These are phyloP conservation scores for Aaosphaeria arxii DNA, from an alignment of 2,329 filamentous ascomycete species.

Conservation along the genomic window DNA sequence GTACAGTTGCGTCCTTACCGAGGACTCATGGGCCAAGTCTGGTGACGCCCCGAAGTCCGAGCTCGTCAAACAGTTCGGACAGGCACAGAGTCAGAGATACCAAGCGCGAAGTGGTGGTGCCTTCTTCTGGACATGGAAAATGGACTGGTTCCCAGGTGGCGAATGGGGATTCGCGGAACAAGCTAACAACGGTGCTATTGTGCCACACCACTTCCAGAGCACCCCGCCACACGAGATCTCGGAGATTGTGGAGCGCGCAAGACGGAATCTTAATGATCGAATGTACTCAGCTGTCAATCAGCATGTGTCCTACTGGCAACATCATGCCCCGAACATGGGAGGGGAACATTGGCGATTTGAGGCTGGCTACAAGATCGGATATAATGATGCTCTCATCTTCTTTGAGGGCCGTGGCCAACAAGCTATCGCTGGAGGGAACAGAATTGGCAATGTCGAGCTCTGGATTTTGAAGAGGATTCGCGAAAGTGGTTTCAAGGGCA, in stretches of 20 bases:
- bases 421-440: slow-evolving; percentile 44
- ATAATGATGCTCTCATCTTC: slow-evolving; percentile 53
- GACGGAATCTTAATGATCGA: slow-evolving; percentile 35
- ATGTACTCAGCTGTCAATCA: slow-evolving; percentile 34
- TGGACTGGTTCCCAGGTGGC: slow-evolving; percentile 61
- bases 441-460: slow-evolving; percentile 56
- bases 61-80: slow-evolving; percentile 46
- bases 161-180: slow-evolving; percentile 60
- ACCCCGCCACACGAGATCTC: slow-evolving; percentile 29
- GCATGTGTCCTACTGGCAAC: slow-evolving; percentile 53
- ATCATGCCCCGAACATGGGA: slow-evolving; percentile 40
- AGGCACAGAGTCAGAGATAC: slow-evolving; percentile 48
- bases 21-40: slow-evolving; percentile 46
- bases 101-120: slow-evolving; percentile 50
- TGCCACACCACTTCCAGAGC: slow-evolving; percentile 33
- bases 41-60: slow-evolving; percentile 35
- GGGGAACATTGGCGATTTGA: slow-evolving; percentile 55
- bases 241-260: slow-evolving; percentile 38
- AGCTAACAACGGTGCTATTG: slow-evolving; percentile 44
- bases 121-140: slow-evolving; percentile 61
- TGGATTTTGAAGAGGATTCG: slow-evolving; percentile 56
- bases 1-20: slow-evolving; percentile 56
- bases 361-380: slow-evolving; percentile 56
- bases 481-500: slow-evolving; percentile 49
- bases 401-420: slow-evolving; percentile 41